Base-by-base conservation (phyloP, 768 basidiomycete species). In the Tulasnella sp. region DNA sequence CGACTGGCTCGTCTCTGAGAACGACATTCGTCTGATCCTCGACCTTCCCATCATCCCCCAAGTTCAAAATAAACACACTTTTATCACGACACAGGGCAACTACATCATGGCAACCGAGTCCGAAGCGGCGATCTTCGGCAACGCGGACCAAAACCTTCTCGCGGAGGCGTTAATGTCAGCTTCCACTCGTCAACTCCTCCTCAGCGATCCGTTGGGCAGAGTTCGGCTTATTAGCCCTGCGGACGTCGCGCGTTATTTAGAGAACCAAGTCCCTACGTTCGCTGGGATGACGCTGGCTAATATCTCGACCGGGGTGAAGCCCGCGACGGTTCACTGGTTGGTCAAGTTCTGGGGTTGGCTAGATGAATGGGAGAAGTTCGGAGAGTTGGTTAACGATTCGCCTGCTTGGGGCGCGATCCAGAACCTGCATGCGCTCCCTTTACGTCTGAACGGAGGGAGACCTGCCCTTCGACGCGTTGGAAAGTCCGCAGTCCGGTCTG, bases 281-380 rank as follows among this genome's bases (percentile, higher is more conserved):
- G 40, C 40, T 17, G 12, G 6, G 29, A 36, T 15, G 6, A 36
- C 29, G n/a, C 37, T 45, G 11, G 71, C 42, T 4, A 40, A 1
- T 2, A 45, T 72, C 25, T 42, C 71, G 42, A 76, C 74, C 34
- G 76, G 77, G 6, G 78, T 81, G 45, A 77, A 78, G 9, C 71
- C 42, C 6, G 68, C 78, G 12, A 19, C 31, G 5, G 74, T 85
- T 22, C 52, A 75, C 4, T 86, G 85, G 85, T 74, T 87, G n/a
- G 79, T 81, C 0, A 70, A 74, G 1, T 87, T 87, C 77, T 88
- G 87, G 87, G 64, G 72, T 2, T 88, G 87, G 87, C 71, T 85
- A 58, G 79, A 78, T 7, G 75, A 38, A 0, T 86, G 83, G 81
- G 25, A 72, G 0, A 76, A 71, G 11, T 71, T 45, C 3, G 19